Percentiles rank a stretch among this genome's conserved stretches.
Conservation (phyloP, 2,329 filamentous ascomycete genomes). For the Hypoxylon sp. region DNA sequence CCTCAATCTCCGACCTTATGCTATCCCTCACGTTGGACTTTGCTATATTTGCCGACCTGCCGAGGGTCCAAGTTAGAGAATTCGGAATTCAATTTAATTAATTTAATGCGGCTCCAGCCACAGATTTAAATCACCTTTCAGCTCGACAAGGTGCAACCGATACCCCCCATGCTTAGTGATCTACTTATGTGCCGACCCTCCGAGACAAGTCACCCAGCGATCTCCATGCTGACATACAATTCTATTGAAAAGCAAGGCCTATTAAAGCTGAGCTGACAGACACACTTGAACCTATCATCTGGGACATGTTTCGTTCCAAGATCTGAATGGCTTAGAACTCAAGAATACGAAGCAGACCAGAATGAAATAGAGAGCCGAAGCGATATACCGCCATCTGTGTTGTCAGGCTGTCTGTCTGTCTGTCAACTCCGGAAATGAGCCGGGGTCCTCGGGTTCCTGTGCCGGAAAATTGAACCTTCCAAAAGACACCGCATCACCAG, state of each 20-base stretch:
- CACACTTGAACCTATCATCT: neutral
- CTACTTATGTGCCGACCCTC: constrained; percentile 5
- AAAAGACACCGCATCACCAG: constrained; percentile 8
- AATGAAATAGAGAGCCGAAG: too few relatives aligned
- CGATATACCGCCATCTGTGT: too few relatives aligned
- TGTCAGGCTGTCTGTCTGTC: too few relatives aligned
- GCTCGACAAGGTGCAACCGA: constrained; percentile 21
- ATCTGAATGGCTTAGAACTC: too few relatives aligned
- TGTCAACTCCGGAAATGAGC: too few relatives aligned
- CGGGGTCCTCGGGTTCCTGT: too few relatives aligned
- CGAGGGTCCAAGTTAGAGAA: constrained; percentile 11
- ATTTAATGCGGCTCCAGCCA: constrained; percentile 23
- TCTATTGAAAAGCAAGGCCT: constrained; percentile 1
- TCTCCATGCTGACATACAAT: constrained; percentile 7
- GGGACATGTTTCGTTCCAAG: too few relatives aligned
- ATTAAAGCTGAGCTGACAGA: neutral
- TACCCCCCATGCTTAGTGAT: too few relatives aligned
- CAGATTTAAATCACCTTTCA: constrained; percentile 29
- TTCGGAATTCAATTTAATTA: constrained; percentile 13
- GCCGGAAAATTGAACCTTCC: too few relatives aligned
- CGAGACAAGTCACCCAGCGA: constrained; percentile 14
- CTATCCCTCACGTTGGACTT: neutral
- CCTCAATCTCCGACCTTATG: constrained; percentile 28
- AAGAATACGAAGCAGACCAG: too few relatives aligned
- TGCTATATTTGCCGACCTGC: constrained; percentile 22